Evolutionary conservation across 176 grass and related monocot species (phyloP).

Genomic region (Pharus latifolius): DNA sequence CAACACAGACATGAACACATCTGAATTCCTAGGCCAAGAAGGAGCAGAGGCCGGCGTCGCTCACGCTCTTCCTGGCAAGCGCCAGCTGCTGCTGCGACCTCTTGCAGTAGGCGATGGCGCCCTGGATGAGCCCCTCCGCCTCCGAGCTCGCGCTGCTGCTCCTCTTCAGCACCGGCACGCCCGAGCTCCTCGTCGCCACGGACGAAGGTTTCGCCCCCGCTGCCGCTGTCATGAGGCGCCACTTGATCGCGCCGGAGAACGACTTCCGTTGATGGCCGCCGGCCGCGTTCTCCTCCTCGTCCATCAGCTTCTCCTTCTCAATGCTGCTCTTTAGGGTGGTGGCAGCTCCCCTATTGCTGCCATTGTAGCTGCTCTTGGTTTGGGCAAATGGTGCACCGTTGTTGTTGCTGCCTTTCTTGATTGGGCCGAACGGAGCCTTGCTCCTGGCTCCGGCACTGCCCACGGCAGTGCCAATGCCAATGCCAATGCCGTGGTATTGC

Average conservation of each 20-base stretch:
- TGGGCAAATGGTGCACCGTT: not conserved
- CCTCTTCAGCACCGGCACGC: constrained; percentile 15
- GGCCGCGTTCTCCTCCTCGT: constrained; percentile 26
- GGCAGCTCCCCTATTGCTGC: not conserved
- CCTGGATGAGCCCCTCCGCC: constrained; percentile 59
- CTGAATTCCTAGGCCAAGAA: not conserved
- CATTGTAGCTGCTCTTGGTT: not conserved
- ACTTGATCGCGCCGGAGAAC: constrained; percentile 46
- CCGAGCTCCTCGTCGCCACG: not conserved
- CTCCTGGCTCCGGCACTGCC: not conserved
- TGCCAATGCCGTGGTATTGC: constrained; percentile 6
- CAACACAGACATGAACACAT: constrained; percentile 32
- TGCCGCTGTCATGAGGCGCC: not conserved
- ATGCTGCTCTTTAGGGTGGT: constrained; percentile 32
- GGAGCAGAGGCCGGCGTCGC: constrained; percentile 29
- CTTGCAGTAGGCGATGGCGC: constrained; percentile 81
- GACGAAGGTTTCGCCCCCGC: not conserved
- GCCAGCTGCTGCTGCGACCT: constrained; percentile 39
- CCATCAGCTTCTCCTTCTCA: constrained; percentile 32
- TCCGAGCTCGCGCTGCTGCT: constrained; percentile 53
- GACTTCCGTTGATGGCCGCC: constrained; percentile 34
- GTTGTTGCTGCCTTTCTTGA: not conserved
- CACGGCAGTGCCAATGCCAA: too few species aligned
- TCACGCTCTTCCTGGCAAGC: constrained; percentile 42
- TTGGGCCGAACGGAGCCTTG: not conserved